phyloP scores from a whole-genome alignment of 148 eudicot species.

The Diospyros lotus region DNA sequence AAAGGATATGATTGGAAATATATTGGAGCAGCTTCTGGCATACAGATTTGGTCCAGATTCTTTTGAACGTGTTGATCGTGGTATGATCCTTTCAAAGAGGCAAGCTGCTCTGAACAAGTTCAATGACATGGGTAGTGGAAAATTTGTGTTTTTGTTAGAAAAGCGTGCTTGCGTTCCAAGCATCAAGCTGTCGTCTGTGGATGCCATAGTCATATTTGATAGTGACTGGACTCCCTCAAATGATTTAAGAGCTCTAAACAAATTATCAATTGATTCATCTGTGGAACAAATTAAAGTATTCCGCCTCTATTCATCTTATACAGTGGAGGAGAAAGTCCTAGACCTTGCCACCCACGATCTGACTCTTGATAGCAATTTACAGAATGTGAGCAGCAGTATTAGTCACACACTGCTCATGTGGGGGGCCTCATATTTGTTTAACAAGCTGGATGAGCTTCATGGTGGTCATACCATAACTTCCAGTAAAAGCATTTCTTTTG shows the following conservation, averaged over 20 bases:
- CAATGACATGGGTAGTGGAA: slow-evolving; percentile 54
- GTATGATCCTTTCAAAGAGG: slow-evolving; percentile 32
- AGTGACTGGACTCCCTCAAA: slow-evolving; percentile 66
- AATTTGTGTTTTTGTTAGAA: slow-evolving; percentile 65
- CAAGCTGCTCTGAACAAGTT: slow-evolving; percentile 60
- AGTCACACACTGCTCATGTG: slow-evolving; percentile 57
- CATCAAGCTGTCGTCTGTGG: slow-evolving; percentile 58
- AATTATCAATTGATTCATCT: slow-evolving; percentile 48
- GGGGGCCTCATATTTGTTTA: slow-evolving; percentile 59
- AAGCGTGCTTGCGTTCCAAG: slow-evolving; percentile 47
- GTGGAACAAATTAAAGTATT: slow-evolving; percentile 54
- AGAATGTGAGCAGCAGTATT: slow-evolving; percentile 20
- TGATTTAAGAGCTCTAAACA: slow-evolving; percentile 57
- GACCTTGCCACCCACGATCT: slow-evolving; percentile 44
- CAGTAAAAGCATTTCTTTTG: slow-evolving; percentile 21
- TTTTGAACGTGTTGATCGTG: slow-evolving; percentile 61
- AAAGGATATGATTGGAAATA: slow-evolving; percentile 38
- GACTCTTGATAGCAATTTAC: slow-evolving; percentile 37
- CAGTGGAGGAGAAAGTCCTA: slow-evolving; percentile 67
- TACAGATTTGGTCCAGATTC: slow-evolving; percentile 58
- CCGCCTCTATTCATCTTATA: slow-evolving; percentile 60
- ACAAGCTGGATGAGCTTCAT: slow-evolving; percentile 53
- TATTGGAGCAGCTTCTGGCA: slow-evolving; percentile 65
- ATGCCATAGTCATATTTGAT: slow-evolving; percentile 55
- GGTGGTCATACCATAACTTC: slow-evolving; percentile 18